Evolutionary conservation across 345 rosid species (phyloP), one percentile per base, ranked within the genome.

Genomic region (Ceriops decandra): DNA sequence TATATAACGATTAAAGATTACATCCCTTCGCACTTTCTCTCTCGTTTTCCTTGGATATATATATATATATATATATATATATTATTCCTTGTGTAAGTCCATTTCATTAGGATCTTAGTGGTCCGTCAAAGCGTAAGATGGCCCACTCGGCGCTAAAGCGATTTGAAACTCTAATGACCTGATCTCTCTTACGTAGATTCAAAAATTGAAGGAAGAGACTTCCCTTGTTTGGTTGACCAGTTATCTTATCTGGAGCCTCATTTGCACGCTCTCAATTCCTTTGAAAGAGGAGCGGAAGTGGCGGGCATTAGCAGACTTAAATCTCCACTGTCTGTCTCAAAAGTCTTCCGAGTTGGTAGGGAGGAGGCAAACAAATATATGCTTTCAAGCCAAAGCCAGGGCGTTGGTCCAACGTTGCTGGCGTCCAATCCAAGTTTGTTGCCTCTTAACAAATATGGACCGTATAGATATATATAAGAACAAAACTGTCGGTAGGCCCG

Each of bases 121-220:
- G 49, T 42, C 47, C 47, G 13, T 42, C 15, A 42, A 42, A 42
- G 47, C 16, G 17, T 3, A 5, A 36, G 0, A 54, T 63, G 17
- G 24, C 21, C 11, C 11, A 30, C 71, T 72, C 26, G 64, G 80
- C 69, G 72, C 76, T 73, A 56, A 70, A 76, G 69, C 10, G 3
- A 64, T 73, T 78, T 67, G 49, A 75, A 75, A 24, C 22, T 31
- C 38, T 10, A 17, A 52, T 51, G 42, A 63, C 47, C 53, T 24
- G 6, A 21, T 47, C 31, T 35, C 20, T 52, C 20, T 52, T 47
- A 28, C 32, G 5, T 10, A 7, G 30, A 63, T 69, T 65, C n/a
- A 2, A 64, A 71, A 53, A 26, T 71, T 68, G 69, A 62, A 69
- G 31, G 15, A 54, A 9, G 24, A 31, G 35, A 19, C 21, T 22